Conservation (phyloP, 768 basidiomycete species). For the Thelephora aurantiotincta region DNA sequence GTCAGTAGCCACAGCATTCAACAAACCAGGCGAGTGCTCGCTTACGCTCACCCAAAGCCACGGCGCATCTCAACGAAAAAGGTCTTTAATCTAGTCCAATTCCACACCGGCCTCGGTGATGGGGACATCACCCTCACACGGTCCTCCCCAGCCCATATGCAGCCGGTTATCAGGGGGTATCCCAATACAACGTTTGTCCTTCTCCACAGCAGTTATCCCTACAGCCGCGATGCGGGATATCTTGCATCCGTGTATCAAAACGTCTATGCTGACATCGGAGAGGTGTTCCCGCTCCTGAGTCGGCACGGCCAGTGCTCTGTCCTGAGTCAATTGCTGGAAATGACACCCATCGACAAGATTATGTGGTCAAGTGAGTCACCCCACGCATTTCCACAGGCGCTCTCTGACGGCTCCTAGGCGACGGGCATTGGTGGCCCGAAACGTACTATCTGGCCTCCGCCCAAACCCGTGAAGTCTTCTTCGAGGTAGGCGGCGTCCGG, state of each 20-base stretch:
- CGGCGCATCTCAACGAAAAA: background rate
- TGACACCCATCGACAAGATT: constrained; percentile 65
- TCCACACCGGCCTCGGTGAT: constrained; percentile 75
- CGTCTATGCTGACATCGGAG: constrained; percentile 70
- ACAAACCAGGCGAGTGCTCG: constrained; percentile 42
- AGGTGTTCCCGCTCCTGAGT: constrained; percentile 60
- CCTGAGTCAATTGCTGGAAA: constrained; percentile 51
- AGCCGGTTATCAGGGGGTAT: constrained; percentile 50
- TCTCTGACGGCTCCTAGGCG: constrained; percentile 21
- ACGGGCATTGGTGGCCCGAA: constrained; percentile 70
- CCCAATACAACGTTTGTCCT: constrained; percentile 50
- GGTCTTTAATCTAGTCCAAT: constrained; percentile 43
- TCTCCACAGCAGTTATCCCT: constrained; percentile 69
- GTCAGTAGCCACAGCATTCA: constrained; percentile 31
- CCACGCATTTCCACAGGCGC: constrained; percentile 1
- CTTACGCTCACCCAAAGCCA: background rate
- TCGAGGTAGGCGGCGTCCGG: constrained; percentile 25
- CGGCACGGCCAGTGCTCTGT: constrained; percentile 44
- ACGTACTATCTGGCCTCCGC: constrained; percentile 52
- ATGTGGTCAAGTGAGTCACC: constrained; percentile 58
- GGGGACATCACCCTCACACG: constrained; percentile 45
- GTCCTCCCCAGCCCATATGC: constrained; percentile 53
- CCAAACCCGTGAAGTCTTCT: constrained; percentile 52
- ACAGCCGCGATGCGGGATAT: constrained; percentile 66
- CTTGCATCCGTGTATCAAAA: constrained; percentile 58